Conservation (phyloP, 2,329 filamentous ascomycete species). For the Botrytis fabae region DNA sequence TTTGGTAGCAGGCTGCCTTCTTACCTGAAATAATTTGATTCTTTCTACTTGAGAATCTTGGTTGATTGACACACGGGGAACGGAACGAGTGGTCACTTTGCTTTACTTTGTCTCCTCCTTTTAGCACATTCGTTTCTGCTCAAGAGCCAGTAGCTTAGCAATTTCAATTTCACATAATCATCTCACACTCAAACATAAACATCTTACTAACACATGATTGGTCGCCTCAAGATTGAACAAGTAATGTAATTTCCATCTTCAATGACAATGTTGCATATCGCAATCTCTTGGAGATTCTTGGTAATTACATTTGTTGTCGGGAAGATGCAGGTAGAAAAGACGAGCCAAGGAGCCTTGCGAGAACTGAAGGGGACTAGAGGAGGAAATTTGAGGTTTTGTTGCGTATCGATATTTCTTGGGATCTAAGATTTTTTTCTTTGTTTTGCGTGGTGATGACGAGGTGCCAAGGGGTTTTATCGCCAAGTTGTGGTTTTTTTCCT, state of each 20-base stretch:
- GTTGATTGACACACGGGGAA: neutral
- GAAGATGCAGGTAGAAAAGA: neutral
- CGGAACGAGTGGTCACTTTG: neutral
- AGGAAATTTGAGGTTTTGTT: constrained; percentile 2
- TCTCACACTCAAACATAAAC: neutral
- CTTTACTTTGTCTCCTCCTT: neutral
- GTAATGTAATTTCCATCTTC: constrained; percentile 5
- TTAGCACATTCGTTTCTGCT: neutral
- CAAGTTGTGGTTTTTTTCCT: neutral
- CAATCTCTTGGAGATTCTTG: constrained; percentile 19
- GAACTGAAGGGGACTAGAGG: neutral
- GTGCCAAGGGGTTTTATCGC: constrained; percentile 11
- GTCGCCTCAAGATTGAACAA: neutral
- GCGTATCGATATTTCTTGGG: constrained; percentile 18
- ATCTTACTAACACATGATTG: neutral
- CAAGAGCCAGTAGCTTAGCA: neutral
- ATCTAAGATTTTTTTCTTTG: neutral
- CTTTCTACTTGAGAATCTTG: neutral
- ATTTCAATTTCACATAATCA: neutral
- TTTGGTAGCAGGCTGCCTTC: constrained; percentile 19
- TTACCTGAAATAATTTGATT: constrained; percentile 21
- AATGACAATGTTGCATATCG: constrained; percentile 14
- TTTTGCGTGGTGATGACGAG: constrained; percentile 10
- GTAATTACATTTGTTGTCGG: constrained; percentile 13
- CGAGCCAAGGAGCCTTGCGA: neutral